These are phyloP conservation scores for Diaporthe vaccinii DNA, from an alignment of 2,329 filamentous ascomycete genomes.

Conservation along the genomic window DNA sequence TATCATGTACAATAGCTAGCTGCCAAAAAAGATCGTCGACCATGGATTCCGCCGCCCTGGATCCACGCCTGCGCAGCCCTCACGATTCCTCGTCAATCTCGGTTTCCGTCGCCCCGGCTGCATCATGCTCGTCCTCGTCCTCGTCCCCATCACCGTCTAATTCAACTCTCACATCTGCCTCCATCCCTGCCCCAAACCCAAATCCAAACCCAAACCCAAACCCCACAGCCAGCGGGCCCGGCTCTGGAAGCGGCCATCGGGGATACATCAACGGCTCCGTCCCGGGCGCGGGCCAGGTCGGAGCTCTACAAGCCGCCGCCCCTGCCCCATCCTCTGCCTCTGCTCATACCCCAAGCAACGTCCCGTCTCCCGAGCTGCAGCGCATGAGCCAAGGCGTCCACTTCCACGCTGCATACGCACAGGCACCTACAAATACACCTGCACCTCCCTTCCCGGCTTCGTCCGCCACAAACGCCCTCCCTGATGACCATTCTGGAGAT, in stretches of 20 bases:
- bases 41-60: slow-evolving; percentile 41
- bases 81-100: slow-evolving; percentile 36
- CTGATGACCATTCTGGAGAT: slow-evolving; percentile 38
- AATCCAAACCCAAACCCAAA: not conserved
- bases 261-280: slow-evolving; percentile 21
- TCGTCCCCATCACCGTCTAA: slow-evolving; percentile 17
- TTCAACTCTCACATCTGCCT: slow-evolving; percentile 14
- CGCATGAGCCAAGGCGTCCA: slow-evolving; percentile 20
- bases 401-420: not conserved
- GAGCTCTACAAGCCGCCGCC: slow-evolving; percentile 15
- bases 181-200: not conserved
- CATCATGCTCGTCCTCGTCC: slow-evolving; percentile 13
- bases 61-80: slow-evolving; percentile 41
- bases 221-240: slow-evolving; percentile 18
- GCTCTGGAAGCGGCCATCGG: slow-evolving; percentile 7
- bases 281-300: not conserved
- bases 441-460: slow-evolving; percentile 37
- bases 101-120: slow-evolving; percentile 26
- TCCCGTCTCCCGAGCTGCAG: slow-evolving; percentile 35
- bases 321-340: slow-evolving; percentile 18
- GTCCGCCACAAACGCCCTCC: slow-evolving; percentile 14
- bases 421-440: slow-evolving; percentile 10
- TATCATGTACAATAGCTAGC: slow-evolving; percentile 11
- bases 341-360: slow-evolving; percentile 28
- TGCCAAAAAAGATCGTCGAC: not conserved